A percentile compares a stretch with the other conserved stretches of the same genome.
Evolutionary conservation across 169 alveolate genomes (phyloP).

Genomic region (Cryptosporidium muris): DNA sequence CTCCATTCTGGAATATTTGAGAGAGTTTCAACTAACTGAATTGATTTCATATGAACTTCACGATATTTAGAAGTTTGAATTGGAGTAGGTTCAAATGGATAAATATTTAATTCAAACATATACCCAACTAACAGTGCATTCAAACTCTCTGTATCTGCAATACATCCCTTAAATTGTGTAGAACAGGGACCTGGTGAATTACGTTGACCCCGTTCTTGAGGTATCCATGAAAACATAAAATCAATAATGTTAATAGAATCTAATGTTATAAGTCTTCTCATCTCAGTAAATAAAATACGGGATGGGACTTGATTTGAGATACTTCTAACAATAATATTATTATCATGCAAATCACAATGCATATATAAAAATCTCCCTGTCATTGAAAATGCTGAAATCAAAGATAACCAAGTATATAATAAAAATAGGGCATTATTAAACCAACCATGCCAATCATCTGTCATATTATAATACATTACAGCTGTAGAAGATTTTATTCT

Average conservation of each 20-base stretch:
- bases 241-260: conserved; percentile 48
- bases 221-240: conserved; percentile 64
- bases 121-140: conserved; percentile 45
- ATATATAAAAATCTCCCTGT: conserved; percentile 58
- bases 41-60: conserved; percentile 11
- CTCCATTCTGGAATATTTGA: conserved; percentile 66
- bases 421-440: conserved; percentile 36
- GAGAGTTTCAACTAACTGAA: conserved; percentile 9
- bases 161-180: conserved; percentile 1
- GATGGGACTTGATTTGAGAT: conserved; percentile 13
- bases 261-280: conserved; percentile 37
- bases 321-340: conserved; percentile 33
- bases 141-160: conserved; percentile 61
- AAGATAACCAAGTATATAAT: conserved; percentile 24
- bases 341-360: conserved; percentile 66
- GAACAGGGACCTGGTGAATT: conserved; percentile 49
- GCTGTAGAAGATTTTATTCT: conserved; percentile 48
- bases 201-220: conserved; percentile 35
- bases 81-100: conserved; percentile 48
- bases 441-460: conserved; percentile 64
- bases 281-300: conserved; percentile 26
- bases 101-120: conserved; percentile 20
- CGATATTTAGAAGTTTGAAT: conserved; percentile 26
- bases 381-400: conserved; percentile 42
- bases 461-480: conserved; percentile 24